Evolutionary conservation across 2,329 filamentous ascomycete species (phyloP).

Genomic region (Penicillium psychrosexuale): DNA sequence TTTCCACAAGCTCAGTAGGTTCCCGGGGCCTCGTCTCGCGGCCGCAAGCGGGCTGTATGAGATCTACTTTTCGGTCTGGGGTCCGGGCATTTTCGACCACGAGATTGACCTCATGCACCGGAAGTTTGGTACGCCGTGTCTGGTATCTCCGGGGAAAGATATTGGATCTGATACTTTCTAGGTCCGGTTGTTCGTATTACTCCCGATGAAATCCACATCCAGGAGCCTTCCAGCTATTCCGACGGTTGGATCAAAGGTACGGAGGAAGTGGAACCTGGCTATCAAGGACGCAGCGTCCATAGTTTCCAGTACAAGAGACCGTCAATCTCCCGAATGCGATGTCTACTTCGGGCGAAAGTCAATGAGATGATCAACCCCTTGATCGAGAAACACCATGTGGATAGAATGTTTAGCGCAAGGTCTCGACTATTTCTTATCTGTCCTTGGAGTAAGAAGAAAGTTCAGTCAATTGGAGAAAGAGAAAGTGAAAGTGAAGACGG

Average conservation of each 20-base stretch:
- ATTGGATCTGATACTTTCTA: conserved; percentile 1
- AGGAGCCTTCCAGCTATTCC: conserved; percentile 12
- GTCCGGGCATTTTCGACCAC: conserved; percentile 12
- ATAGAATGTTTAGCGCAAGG: conserved; percentile 8
- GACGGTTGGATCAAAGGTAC: conserved; percentile 21
- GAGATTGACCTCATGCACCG: conserved; percentile 22
- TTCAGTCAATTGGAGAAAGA: conserved; percentile 1
- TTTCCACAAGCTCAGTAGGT: conserved; percentile 20
- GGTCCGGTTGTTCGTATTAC: conserved; percentile 25
- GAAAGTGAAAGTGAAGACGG: conserved; percentile 15
- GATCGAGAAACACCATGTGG: conserved; percentile 14
- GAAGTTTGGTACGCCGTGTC: conserved; percentile 15
- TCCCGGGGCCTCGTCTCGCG: conserved; percentile 21
- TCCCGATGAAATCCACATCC: conserved; percentile 22
- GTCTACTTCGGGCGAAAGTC: conserved; percentile 17
- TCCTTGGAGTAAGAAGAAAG: neutral
- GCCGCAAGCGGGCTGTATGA: conserved; percentile 23
- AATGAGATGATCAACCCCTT: conserved; percentile 14
- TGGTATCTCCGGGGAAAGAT: neutral
- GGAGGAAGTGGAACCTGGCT: neutral
- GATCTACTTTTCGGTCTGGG: conserved; percentile 19
- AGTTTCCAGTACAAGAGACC: conserved; percentile 14
- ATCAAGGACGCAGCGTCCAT: neutral
- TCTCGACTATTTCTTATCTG: neutral
- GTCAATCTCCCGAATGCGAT: conserved; percentile 16